Percentiles rank a stretch among this genome's conserved stretches.
Conservation (phyloP, 2,329 filamentous ascomycete species). For the Conoideocrella luteorostrata region DNA sequence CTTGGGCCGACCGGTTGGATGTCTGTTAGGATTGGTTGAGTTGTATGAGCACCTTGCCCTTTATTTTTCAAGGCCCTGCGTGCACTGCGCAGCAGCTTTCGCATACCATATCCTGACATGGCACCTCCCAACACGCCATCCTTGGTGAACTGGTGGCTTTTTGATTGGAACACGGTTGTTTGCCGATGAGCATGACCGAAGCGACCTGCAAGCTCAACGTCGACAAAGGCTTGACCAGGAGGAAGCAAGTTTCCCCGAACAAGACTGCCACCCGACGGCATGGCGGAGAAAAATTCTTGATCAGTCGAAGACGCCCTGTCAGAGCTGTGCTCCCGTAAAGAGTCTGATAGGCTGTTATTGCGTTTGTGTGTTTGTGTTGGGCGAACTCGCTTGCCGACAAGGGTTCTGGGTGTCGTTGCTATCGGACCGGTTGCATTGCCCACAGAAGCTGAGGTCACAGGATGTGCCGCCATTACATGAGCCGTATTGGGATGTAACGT, state of each 20-base stretch:
- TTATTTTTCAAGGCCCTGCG: conserved; percentile 69
- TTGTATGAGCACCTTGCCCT: conserved; percentile 36
- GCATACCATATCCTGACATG: conserved; percentile 70
- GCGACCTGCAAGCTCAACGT: conserved; percentile 51
- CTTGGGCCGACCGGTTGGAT: conserved; percentile 43
- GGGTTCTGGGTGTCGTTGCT: conserved; percentile 51
- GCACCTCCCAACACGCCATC: conserved; percentile 46
- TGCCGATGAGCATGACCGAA: conserved; percentile 39
- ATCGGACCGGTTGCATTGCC: conserved; percentile 43
- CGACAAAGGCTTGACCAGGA: conserved; percentile 74
- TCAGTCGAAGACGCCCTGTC: conserved; percentile 48
- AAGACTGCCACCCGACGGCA: conserved; percentile 72
- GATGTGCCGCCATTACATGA: conserved; percentile 47
- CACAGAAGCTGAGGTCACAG: conserved; percentile 44
- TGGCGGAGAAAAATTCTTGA: conserved; percentile 51
- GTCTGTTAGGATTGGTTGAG: conserved; percentile 41
- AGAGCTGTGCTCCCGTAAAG: conserved; percentile 60
- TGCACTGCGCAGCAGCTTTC: conserved; percentile 78
- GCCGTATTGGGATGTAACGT: conserved; percentile 31
- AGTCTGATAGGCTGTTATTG: conserved; percentile 83
- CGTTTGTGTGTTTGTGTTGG: conserved; percentile 64
- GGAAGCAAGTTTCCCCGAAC: conserved; percentile 82
- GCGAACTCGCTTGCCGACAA: conserved; percentile 53
- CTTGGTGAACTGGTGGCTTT: conserved; percentile 33
- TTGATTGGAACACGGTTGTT: conserved; percentile 46